Evolutionary conservation across 495 filamentous ascomycete species (phyloP), one percentile per base, ranked within the genome.

Genomic region (Penicillium fimorum): DNA sequence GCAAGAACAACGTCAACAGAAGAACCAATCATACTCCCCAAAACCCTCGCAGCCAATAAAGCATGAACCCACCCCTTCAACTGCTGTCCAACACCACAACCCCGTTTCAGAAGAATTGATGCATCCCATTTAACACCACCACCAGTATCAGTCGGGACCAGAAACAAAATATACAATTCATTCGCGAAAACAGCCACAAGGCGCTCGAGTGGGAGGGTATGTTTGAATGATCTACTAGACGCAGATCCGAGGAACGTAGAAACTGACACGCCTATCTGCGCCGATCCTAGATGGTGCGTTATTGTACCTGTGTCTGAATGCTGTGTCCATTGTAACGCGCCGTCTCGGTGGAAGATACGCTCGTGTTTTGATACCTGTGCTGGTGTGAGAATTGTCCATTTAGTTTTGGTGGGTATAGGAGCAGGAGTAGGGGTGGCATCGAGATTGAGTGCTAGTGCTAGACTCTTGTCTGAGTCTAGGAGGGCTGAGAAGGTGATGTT

Each of bases 1-100:
- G 47, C 33, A 1, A 66, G 24, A n/a, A 62, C 53, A 10, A 18
- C 20, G 10, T 54, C 51, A 12, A 30, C 20, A 12, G 41, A 33
- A 32, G 1, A 20, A 5, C 15, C 40, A 29, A 11, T n/a, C 13
- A 20, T 49, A 22, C 5, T 12, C 3, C 4, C 4, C 8, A 67
- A 45, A 4, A 68, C 50, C 37, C 67, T 60, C 13, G 83, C 83
- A 33, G 83, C 73, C 37, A 85, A 72, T 6, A 92, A 77, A 7
- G 87, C 90, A 60, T 92, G 86, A 44, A 79, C 76, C 90, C 89
- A 96, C 8, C 87, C 90, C 66, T 82, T 82, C 2, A 92, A 66
- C 55, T 86, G 82, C 7, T 38, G 22, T 72, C 69, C 35, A 18
- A 78, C 68, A 0, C 70, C 73, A 27, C 77, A 78, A 8, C 64